Base-by-base conservation (phyloP, 768 basidiomycete species). In the Coprinopsis cinerea region DNA sequence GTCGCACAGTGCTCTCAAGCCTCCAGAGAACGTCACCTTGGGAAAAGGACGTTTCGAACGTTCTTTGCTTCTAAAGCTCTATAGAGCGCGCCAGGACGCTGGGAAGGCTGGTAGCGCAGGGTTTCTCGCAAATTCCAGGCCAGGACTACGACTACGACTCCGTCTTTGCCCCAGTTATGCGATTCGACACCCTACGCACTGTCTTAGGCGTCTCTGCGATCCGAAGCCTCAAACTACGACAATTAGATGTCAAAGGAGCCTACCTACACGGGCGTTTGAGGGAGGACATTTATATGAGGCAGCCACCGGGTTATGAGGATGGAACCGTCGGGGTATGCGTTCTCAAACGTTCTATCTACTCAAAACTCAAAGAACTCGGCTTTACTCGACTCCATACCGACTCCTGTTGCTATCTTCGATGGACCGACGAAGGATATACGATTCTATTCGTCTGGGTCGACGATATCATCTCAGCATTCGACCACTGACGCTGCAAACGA, bases 91-190 rank as follows among this genome's bases (percentile, higher is more conserved):
- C n/a, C n/a, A n/a, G n/a, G n/a, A n/a, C n/a, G n/a, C n/a, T n/a
- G 39, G 61, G 60, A 6, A 30, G 58, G 3, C 28, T 64, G 6
- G 62, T 63, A 10, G 62, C 61, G 4, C 49, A 58, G 42, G 59
- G 63, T 2, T 67, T 51, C 50, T 54, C 49, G 0, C 65, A 67
- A 35, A 35, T 55, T 7, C 62, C 60, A 5, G 69, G 72, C 1
- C 23, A 68, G 6, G 66, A 73, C 42, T 74, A 61, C 47, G 47
- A 41, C 6, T 71, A 59, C 44, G 49, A 44, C 3, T 63, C 68
- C 11, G 72, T 58, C 1, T 69, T 64, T 47, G 51, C 64, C 0
- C 63, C 67, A 4, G 49, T 59, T 14, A 55, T 55, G 4, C 53
- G 54, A 41, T 54, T 59, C 10, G 46, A 61, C 1, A 51, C 62